Base-by-base conservation (phyloP, 306 rosid genomes). In the Quercus dentata region DNA sequence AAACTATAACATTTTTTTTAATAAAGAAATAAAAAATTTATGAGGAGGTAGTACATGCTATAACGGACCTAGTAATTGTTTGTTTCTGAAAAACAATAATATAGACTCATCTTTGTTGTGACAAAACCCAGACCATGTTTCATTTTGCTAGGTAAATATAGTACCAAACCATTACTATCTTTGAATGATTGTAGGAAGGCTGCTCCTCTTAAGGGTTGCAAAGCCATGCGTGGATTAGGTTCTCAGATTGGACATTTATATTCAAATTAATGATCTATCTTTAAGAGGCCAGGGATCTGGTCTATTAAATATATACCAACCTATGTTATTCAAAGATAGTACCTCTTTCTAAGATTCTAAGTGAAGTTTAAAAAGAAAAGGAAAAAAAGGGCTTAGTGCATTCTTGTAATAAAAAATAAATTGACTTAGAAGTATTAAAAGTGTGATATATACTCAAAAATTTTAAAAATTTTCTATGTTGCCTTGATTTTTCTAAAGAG, bases 141-240 rank as follows among this genome's bases (percentile, higher is more conserved):
- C 72, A 63, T 56, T 79, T 80, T 87, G 90, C 80, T 80, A 69
- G 49, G 64, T 21, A 79, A 83, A 71, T 82, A 30, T 33, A 8
- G 79, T 49, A 68, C 82, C 83, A 57, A 79, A 41, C 67, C 65
- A 68, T 86, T 71, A 61, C 76, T 56, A 55, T 67, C 68, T 49
- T 75, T 74, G 80, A 84, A 76, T 69, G 68, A 78, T 82, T 85
- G 28, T 59, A 78, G 88, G 87, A 69, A 58, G 69, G 19, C 61
- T 87, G 94, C 85, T 83, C 86, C 90, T 82, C 74, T 78, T 12
- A n/a, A 58, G 83, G 64, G 86, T 65, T 64, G 77, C 87, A 80
- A 3, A 64, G 78, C 82, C 59, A 75, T 75, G 85, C 76, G 76
- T 83, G 79, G 80, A 83, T 33, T 51, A 69, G 78, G 54, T 49